phyloP scores from a whole-genome alignment of 176 grass and related monocot genomes.

The Dactylis glomerata region DNA sequence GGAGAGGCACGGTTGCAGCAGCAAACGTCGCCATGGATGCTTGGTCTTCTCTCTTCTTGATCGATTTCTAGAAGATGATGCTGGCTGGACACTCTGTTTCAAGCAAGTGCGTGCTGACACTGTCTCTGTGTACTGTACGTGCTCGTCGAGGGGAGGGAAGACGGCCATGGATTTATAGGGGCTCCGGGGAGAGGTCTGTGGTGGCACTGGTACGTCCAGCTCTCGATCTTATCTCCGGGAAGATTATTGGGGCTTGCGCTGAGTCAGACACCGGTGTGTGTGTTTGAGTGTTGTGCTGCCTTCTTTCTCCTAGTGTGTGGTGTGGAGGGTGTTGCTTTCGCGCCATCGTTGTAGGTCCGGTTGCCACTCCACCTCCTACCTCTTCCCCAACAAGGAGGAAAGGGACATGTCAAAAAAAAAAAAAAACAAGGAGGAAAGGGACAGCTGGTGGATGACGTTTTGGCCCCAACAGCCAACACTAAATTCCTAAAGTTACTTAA shows the following conservation, averaged over 20 bases:
- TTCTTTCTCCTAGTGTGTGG: neutral
- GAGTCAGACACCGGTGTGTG: conserved; percentile 2
- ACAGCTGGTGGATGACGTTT: too few species aligned
- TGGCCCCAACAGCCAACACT: too few species aligned
- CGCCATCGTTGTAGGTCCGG: neutral
- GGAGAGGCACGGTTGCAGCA: neutral
- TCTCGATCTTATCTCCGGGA: conserved; percentile 16
- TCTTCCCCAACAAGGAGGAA: neutral
- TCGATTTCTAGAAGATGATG: neutral
- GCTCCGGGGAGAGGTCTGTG: neutral
- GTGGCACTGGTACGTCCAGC: too few species aligned
- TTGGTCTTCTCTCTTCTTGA: neutral
- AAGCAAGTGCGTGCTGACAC: too few species aligned
- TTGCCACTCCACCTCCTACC: neutral
- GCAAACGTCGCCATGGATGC: conserved; percentile 13
- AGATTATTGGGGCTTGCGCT: neutral
- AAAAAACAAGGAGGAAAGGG: too few species aligned
- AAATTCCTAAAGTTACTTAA: too few species aligned
- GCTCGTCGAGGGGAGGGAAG: neutral
- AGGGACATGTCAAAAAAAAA: neutral
- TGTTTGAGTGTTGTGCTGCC: neutral
- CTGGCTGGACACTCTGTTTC: too few species aligned
- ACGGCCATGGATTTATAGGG: conserved; percentile 3
- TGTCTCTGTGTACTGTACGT: too few species aligned
- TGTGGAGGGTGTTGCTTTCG: neutral